Conservation (phyloP, 768 basidiomycete species). For the Gyrodon lividus region DNA sequence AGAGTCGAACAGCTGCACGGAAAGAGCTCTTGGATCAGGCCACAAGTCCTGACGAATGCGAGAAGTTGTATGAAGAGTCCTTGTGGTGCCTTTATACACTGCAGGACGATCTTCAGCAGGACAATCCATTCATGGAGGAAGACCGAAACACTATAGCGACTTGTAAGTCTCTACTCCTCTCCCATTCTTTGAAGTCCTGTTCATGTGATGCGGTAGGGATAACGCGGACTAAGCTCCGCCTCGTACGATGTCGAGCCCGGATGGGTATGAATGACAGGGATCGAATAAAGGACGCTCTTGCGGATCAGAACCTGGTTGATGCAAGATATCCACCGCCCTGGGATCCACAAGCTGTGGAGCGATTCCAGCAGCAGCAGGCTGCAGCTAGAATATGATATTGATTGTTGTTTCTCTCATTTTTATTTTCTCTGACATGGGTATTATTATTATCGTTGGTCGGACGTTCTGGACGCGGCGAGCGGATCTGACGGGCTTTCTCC, state of each 20-base stretch:
- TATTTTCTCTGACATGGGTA: not conserved
- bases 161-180: conserved; percentile 45
- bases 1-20: conserved; percentile 92
- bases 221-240: conserved; percentile 78
- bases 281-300: conserved; percentile 70
- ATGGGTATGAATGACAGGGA: conserved; percentile 77
- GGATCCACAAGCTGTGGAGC: conserved; percentile 48
- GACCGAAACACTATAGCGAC: conserved; percentile 76
- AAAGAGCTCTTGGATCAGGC: conserved; percentile 86
- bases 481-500: no score
- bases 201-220: conserved; percentile 53
- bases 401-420: not conserved
- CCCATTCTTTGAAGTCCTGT: conserved; percentile 4
- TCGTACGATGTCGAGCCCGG: conserved; percentile 72
- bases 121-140: conserved; percentile 83
- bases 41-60: conserved; percentile 75
- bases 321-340: conserved; percentile 69
- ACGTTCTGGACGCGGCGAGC: conserved; percentile 2
- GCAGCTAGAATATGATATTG: conserved; percentile 3
- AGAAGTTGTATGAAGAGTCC: conserved; percentile 92
- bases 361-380: conserved; percentile 25
- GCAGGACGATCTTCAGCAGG: conserved; percentile 83
- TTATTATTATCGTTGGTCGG: not conserved
- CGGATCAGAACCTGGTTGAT: conserved; percentile 79
- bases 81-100: conserved; percentile 92